Base-by-base conservation (phyloP, 2,329 filamentous ascomycete species). In the Thielaviopsis musarum region DNA sequence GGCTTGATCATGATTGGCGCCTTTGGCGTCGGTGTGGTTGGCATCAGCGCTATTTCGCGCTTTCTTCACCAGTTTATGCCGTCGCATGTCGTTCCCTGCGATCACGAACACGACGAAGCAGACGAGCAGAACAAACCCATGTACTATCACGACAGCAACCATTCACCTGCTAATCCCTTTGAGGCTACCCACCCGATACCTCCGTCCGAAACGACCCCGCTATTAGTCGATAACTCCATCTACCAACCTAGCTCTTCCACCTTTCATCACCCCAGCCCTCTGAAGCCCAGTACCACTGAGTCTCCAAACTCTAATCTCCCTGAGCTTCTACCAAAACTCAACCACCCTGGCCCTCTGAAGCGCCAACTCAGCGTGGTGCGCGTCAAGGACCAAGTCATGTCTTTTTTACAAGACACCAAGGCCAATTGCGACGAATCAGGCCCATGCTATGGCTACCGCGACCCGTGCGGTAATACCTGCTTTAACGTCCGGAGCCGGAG, bases 81-180 rank as follows among this genome's bases (percentile, higher is more conserved):
- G 6, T 87, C 87, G 19, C 85, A 89, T 65, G 83, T 90, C 5
- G 86, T 91, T 59, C 85, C 88, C 67, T 93, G 88, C 70, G 85
- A 88, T 63, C 86, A 90, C 66, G 80, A 77, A 52, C 86, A 91
- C 66, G 76, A 80, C 13, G 83, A 83, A 21, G 72, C 67, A 57
- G 67, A 45, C 10, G 6, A 26, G 21, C 22, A 34, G 30, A 55
- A 55, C 34, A 3, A 56, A n/a, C 21, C 24, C 15, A 13, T 12
- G 48, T n/a, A 24, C 56, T 34, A n/a, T 26, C 5, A 41, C 28
- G 13, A n/a, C 12, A 19, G 12, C 51, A 17, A 28, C 55, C 21
- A 13, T 5, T n/a, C n/a, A 5, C 3, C 30, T n/a, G 15, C 24
- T 13, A n/a, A n/a, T 45, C 7, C n/a, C 17, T 30, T 12, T 30